Percentiles rank a stretch among this genome's conserved stretches.
These are phyloP conservation scores for Pythium aquatile DNA, from an alignment of 352 stramenopile genomes.

Conservation along the genomic window DNA sequence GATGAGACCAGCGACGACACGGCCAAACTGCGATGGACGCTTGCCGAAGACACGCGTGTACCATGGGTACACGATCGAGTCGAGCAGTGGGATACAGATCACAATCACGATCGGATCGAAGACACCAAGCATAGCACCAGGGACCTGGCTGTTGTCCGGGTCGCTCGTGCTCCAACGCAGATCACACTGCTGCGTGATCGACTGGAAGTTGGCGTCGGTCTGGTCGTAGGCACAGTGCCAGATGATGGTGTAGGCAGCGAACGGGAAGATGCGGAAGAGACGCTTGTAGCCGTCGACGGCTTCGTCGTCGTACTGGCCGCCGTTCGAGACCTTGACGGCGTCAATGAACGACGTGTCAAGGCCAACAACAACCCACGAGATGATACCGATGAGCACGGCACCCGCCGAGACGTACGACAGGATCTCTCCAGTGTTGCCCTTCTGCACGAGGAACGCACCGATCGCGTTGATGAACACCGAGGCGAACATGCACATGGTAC, in stretches of 20 bases:
- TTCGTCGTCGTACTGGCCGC: constrained; percentile 39
- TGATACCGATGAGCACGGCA: constrained; percentile 31
- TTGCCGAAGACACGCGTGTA: constrained; percentile 32
- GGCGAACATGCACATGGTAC: constrained; percentile 19
- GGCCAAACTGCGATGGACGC: constrained; percentile 34
- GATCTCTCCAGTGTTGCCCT: constrained; percentile 35
- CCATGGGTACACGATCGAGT: constrained; percentile 33
- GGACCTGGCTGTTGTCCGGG: constrained; percentile 41
- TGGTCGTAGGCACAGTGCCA: constrained; percentile 68
- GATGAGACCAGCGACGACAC: constrained; percentile 32
- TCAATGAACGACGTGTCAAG: constrained; percentile 49
- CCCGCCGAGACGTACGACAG: constrained; percentile 51
- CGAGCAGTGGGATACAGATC: constrained; percentile 34
- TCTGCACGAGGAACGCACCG: too few species aligned
- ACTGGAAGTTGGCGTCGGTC: constrained; percentile 63
- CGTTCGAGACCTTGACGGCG: constrained; percentile 36
- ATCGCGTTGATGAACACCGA: constrained; percentile 44
- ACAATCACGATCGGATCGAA: constrained; percentile 38
- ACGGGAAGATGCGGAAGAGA: constrained; percentile 51
- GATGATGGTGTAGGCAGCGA: constrained; percentile 57
- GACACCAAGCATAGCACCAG: constrained; percentile 46
- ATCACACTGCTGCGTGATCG: constrained; percentile 69
- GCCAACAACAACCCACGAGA: constrained; percentile 49
- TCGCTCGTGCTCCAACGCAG: constrained; percentile 37
- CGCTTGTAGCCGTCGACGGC: constrained; percentile 52